Evolutionary conservation across 352 stramenopile genomes (phyloP).

Genomic region (Thalassiosira oceanica): DNA sequence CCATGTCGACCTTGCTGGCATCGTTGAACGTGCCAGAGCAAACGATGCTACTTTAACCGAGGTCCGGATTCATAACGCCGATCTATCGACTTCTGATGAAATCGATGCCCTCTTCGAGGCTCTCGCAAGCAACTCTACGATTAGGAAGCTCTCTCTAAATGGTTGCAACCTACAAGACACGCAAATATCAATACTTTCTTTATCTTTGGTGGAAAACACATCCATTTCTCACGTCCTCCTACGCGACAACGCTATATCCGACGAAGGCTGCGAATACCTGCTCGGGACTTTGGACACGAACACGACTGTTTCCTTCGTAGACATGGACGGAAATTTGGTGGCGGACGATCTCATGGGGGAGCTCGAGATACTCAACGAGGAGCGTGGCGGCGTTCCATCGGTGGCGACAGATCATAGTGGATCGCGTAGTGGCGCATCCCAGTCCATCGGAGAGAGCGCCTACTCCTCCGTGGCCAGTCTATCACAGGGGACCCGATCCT

Average conservation of each 20-base stretch:
- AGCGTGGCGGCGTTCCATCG: too few relatives aligned
- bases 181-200: constrained; percentile 5
- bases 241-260: constrained; percentile 17
- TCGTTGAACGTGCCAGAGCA: too few relatives aligned
- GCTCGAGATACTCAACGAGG: constrained; percentile 23
- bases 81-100: too few relatives aligned
- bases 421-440: too few relatives aligned
- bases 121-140: constrained; percentile 1
- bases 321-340: constrained; percentile 31
- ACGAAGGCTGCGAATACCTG: constrained; percentile 26
- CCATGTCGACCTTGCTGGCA: too few relatives aligned
- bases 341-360: constrained; percentile 27
- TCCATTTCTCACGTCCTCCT: constrained; percentile 14
- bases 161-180: constrained; percentile 9
- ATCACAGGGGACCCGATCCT: too few relatives aligned
- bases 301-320: constrained; percentile 15
- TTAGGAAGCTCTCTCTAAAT: constrained; percentile 8
- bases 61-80: too few relatives aligned
- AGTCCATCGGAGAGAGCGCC: too few relatives aligned
- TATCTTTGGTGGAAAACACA: constrained; percentile 18
- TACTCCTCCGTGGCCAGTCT: too few relatives aligned
- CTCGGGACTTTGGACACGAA: constrained; percentile 39
- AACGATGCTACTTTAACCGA: too few relatives aligned
- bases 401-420: too few relatives aligned
- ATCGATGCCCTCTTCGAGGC: constrained; percentile 15